Evolutionary conservation across 306 rosid species (phyloP).

Genomic region (Citrullus mucosospermus): DNA sequence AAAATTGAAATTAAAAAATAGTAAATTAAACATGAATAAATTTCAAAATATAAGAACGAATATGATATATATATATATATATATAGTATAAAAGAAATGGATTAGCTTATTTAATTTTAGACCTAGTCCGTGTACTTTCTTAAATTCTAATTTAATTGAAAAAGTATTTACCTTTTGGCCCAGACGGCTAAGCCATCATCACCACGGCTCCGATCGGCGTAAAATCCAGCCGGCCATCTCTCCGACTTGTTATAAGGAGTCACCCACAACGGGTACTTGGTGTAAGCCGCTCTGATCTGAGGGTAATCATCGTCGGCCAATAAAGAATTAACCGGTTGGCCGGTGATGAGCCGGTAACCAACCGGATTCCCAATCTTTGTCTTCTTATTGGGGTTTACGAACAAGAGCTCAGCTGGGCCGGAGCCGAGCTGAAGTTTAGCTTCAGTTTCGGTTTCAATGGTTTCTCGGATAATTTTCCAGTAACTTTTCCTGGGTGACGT

Average conservation of each 20-base stretch:
- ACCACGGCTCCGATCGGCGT: constrained; percentile 67
- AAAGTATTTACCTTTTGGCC: constrained; percentile 42
- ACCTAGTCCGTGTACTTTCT: too few relatives aligned
- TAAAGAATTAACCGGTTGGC: constrained; percentile 40
- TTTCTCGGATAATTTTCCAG: constrained; percentile 50
- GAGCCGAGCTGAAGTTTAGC: constrained; percentile 41
- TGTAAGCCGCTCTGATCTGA: constrained; percentile 53
- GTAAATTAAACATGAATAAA: too few relatives aligned
- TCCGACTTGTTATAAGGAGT: constrained; percentile 72
- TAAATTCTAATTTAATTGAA: background rate
- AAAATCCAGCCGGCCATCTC: constrained; percentile 76
- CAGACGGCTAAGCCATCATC: constrained; percentile 78
- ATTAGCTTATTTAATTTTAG: too few relatives aligned
- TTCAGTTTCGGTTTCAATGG: constrained; percentile 47
- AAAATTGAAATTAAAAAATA: too few relatives aligned
- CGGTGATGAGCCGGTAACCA: constrained; percentile 59
- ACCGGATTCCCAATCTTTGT: constrained; percentile 55
- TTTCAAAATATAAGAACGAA: too few relatives aligned
- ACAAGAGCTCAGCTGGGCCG: constrained; percentile 43
- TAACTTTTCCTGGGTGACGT: constrained; percentile 59
- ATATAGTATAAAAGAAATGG: too few relatives aligned
- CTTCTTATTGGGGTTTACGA: constrained; percentile 52
- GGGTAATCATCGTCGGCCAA: constrained; percentile 65
- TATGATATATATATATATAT: too few relatives aligned
- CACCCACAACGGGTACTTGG: constrained; percentile 66